Percentiles rank a stretch among this genome's conserved stretches.
phyloP scores from a whole-genome alignment of 2,329 filamentous ascomycete species.

The Penicillium sp. region DNA sequence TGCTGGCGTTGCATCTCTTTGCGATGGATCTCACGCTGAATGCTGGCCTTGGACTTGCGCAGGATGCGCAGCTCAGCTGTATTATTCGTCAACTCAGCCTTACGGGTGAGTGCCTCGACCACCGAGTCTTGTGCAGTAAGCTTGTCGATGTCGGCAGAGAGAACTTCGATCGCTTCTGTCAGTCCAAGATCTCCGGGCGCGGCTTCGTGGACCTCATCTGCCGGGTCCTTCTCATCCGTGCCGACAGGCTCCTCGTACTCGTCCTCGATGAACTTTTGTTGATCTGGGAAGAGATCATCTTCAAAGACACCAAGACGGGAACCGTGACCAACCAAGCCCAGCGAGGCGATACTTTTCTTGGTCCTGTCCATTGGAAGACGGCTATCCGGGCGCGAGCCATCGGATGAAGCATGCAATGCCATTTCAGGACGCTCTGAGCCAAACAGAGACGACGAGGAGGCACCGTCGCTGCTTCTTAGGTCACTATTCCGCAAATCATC shows the following conservation, averaged over 20 bases:
- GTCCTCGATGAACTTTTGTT: slow-evolving; percentile 79
- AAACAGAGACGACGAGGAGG: slow-evolving; percentile 52
- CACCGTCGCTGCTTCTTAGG: slow-evolving; percentile 41
- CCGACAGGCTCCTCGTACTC: slow-evolving; percentile 76
- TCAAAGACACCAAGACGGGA: slow-evolving; percentile 93
- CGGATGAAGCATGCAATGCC: slow-evolving; percentile 68
- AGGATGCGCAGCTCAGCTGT: slow-evolving; percentile 90
- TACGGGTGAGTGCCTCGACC: slow-evolving; percentile 86
- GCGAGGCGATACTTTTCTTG: slow-evolving; percentile 86
- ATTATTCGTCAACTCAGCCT: slow-evolving; percentile 97
- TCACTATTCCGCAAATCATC: slow-evolving; percentile 46
- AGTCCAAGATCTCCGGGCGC: slow-evolving; percentile 92
- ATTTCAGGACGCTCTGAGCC: slow-evolving; percentile 59
- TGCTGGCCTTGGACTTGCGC: slow-evolving; percentile 89
- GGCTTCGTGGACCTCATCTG: slow-evolving; percentile 89
- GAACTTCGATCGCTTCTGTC: slow-evolving; percentile 85
- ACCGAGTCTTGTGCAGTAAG: slow-evolving; percentile 86
- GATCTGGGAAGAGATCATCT: slow-evolving; percentile 90
- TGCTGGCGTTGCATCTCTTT: slow-evolving; percentile 97
- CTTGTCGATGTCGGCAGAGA: slow-evolving; percentile 91
- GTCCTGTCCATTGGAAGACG: slow-evolving; percentile 55
- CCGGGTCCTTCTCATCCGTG: slow-evolving; percentile 64
- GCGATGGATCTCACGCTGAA: slow-evolving; percentile 87
- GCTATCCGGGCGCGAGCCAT: slow-evolving; percentile 56
- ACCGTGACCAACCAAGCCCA: slow-evolving; percentile 86